Evolutionary conservation across 768 basidiomycete species (phyloP).

Genomic region (Paxillus rubicundulus): DNA sequence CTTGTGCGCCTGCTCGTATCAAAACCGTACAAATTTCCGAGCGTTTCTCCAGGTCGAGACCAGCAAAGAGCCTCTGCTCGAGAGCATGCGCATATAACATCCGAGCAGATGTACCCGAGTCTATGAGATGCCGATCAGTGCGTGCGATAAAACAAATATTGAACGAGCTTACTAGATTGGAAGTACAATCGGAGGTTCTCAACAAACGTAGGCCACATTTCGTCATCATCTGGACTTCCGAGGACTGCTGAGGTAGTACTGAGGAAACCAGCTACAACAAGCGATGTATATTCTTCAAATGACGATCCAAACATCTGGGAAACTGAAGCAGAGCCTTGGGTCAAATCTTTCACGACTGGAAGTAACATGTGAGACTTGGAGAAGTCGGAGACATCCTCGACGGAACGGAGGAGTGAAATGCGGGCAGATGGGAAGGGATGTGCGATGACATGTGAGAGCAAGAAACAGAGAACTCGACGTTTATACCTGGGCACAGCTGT

Average conservation of each 20-base stretch:
- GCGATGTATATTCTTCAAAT: conserved; percentile 32
- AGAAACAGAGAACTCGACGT: conserved; percentile 66
- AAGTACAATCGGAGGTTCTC: conserved; percentile 45
- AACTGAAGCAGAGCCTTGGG: conserved; percentile 20
- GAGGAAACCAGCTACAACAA: conserved; percentile 52
- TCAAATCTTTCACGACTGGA: conserved; percentile 50
- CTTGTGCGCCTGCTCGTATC: conserved; percentile 49
- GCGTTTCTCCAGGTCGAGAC: conserved; percentile 52
- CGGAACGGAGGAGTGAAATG: conserved; percentile 48
- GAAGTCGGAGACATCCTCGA: conserved; percentile 40
- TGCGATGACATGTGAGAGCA: conserved; percentile 75
- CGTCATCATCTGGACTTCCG: conserved; percentile 38
- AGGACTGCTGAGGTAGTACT: conserved; percentile 42
- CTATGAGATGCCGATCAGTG: conserved; percentile 30
- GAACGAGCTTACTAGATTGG: conserved; percentile 40
- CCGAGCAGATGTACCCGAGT: conserved; percentile 37
- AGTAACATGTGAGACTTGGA: conserved; percentile 53
- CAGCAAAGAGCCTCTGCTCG: conserved; percentile 53
- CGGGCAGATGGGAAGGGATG: conserved; percentile 50
- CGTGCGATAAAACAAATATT: neutral
- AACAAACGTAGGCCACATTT: conserved; percentile 52
- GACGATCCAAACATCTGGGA: conserved; percentile 39
- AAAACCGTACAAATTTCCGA: conserved; percentile 54
- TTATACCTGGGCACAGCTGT: conserved; percentile 50
- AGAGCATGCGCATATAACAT: conserved; percentile 43